These are phyloP conservation scores for Phialemonium atrogriseum DNA, from an alignment of 2,329 filamentous ascomycete genomes.

Conservation along the genomic window DNA sequence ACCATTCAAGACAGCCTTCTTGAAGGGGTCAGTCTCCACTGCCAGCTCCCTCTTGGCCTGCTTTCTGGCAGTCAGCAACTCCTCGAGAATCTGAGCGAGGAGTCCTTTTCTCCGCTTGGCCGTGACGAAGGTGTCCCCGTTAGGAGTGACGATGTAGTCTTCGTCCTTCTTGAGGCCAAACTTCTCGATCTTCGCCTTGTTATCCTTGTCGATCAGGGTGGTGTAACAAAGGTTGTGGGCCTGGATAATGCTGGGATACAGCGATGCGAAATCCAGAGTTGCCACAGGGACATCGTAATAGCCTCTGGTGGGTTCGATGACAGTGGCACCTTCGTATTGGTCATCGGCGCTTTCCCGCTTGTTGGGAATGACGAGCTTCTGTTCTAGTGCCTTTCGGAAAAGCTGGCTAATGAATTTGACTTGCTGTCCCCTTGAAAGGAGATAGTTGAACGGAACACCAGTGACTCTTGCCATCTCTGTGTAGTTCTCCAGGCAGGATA, in stretches of 20 bases:
- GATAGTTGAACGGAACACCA: conserved; percentile 91
- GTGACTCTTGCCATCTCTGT: conserved; percentile 99
- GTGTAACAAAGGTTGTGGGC: conserved; percentile 98
- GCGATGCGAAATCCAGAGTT: conserved; percentile 95
- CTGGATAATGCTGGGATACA: conserved; percentile 98
- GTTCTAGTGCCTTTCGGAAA: conserved; percentile 88
- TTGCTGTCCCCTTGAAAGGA: conserved; percentile 88
- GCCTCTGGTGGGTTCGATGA: conserved; percentile 88
- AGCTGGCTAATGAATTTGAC: conserved; percentile 97
- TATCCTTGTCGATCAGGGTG: conserved; percentile 74
- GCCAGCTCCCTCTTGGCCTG: conserved; percentile 87
- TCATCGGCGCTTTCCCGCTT: conserved; percentile 65
- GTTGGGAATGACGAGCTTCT: conserved; percentile 91
- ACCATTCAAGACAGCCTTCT: conserved; percentile 95
- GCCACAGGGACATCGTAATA: conserved; percentile 95
- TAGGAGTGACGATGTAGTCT: conserved; percentile 94
- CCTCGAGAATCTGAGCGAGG: conserved; percentile 90
- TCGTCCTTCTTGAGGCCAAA: conserved; percentile 75
- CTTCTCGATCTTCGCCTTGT: conserved; percentile 67
- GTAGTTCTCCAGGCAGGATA: conserved; percentile 98
- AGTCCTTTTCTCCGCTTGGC: conserved; percentile 83
- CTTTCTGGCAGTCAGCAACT: conserved; percentile 85
- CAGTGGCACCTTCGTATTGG: conserved; percentile 94
- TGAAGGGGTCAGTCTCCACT: conserved; percentile 88
- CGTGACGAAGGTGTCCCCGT: conserved; percentile 89